These are phyloP conservation scores for Pseudozyma sp. DNA, from an alignment of 1,284 basidiomycete species.

Conservation along the genomic window DNA sequence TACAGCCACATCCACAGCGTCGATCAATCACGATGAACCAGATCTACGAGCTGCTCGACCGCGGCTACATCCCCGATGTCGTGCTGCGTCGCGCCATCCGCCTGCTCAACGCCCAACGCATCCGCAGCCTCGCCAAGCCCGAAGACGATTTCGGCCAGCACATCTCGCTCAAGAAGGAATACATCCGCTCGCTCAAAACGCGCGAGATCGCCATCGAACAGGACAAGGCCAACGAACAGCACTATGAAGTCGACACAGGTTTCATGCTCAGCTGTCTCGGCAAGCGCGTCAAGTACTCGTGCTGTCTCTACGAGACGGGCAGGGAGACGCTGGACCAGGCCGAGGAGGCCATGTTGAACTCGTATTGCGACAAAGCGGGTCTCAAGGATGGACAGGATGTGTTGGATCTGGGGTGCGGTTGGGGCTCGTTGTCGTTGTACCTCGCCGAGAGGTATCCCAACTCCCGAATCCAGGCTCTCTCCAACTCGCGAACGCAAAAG, in stretches of 20 bases:
- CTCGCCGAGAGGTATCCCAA: slow-evolving; percentile 81
- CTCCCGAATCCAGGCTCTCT: slow-evolving; percentile 76
- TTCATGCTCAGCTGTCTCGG: slow-evolving; percentile 63
- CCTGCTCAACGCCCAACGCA: slow-evolving; percentile 74
- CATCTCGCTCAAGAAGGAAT: slow-evolving; percentile 76
- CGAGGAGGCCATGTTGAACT: slow-evolving; percentile 76
- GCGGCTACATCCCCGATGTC: slow-evolving; percentile 45
- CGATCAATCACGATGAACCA: slow-evolving; percentile 24
- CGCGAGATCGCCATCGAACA: slow-evolving; percentile 77
- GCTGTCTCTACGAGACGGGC: slow-evolving; percentile 78
- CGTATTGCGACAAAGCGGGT: slow-evolving; percentile 78
- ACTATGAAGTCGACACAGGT: slow-evolving; percentile 76
- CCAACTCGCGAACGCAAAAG: slow-evolving; percentile 81
- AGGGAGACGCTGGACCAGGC: slow-evolving; percentile 78
- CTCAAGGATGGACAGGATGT: slow-evolving; percentile 77
- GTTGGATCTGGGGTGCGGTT: slow-evolving; percentile 81
- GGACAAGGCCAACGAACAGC: slow-evolving; percentile 81
- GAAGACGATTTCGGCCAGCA: slow-evolving; percentile 76
- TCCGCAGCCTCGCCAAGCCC: slow-evolving; percentile 74
- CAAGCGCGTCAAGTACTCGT: slow-evolving; percentile 68
- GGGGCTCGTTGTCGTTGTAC: slow-evolving; percentile 80
- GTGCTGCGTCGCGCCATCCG: slow-evolving; percentile 76
- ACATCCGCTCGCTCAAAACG: slow-evolving; percentile 69
- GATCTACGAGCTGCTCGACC: slow-evolving; percentile 45
- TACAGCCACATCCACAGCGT: background rate